Base-by-base conservation (phyloP, 495 filamentous ascomycete species). In the Hypoxylon fragiforme region DNA sequence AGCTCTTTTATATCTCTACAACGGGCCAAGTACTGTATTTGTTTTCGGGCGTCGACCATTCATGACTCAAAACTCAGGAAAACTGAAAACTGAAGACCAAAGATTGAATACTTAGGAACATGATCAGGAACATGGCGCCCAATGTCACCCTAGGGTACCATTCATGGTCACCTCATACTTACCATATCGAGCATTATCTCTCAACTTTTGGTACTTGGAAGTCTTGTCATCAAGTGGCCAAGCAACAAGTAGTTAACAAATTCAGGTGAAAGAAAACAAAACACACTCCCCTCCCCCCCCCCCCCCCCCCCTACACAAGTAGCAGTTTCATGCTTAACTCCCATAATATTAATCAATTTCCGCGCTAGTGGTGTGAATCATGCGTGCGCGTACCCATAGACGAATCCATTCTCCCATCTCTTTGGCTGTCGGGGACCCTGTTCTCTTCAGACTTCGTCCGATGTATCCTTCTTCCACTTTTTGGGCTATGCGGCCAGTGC, bases 291-390 rank as follows among this genome's bases (percentile, higher is more conserved):
- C 7, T 35, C n/a, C n/a, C n/a, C n/a, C n/a, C n/a, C n/a, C n/a
- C n/a, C n/a, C n/a, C n/a, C n/a, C n/a, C n/a, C n/a, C n/a, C n/a
- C n/a, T n/a, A n/a, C n/a, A n/a, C 26, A 30, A 5, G 26, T 55
- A 35, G 32, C 47, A 35, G 52, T 57, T 57, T 56, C 52, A 62
- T 26, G 52, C 43, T 57, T 44, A 45, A 15, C 58, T 62, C 12
- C 58, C 52, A 57, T 18, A 62, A n/a, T n/a, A n/a, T n/a, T n/a
- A n/a, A 62, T 62, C 57, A 62, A 62, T 62, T 53, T 62, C 58
- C 52, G 38, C 38, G 6, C 24, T 30, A 34, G 31, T 32, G 22
- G 22, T 28, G 37, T 46, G 32, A n/a, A n/a, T 57, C 18, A 62
- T 57, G 58, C 32, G 38, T 48, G n/a, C n/a, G n/a, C n/a, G n/a